Evolutionary conservation across 164 flowering plant species (phyloP).

Genomic region (Echeveria elegans): DNA sequence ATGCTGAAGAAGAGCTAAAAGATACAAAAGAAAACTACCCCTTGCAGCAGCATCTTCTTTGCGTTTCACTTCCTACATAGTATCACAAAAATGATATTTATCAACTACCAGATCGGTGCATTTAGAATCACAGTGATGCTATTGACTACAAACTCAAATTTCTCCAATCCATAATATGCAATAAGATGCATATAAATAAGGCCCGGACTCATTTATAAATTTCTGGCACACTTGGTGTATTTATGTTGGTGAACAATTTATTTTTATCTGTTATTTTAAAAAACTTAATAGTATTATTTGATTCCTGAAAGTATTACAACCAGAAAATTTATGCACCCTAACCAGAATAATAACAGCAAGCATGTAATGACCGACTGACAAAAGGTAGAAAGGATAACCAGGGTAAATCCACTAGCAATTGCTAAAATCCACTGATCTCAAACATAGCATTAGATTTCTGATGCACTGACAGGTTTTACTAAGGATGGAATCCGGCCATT

Average conservation of each 20-base stretch:
- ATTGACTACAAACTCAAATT: not conserved
- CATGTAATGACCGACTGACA: too few relatives aligned
- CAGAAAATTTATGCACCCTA: too few relatives aligned
- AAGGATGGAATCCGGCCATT: not conserved
- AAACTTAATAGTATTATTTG: too few relatives aligned
- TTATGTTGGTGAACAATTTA: too few relatives aligned
- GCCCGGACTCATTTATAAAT: too few relatives aligned
- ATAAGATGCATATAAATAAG: too few relatives aligned
- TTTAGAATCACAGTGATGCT: not conserved
- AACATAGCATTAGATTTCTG: not conserved
- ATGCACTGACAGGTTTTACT: not conserved
- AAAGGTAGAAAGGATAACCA: too few relatives aligned
- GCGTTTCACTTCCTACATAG: conserved; percentile 62
- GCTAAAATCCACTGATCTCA: not conserved
- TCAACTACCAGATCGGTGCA: not conserved
- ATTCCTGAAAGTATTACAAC: too few relatives aligned
- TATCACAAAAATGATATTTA: conserved; percentile 10
- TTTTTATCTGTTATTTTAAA: too few relatives aligned
- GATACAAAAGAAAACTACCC: conserved; percentile 32
- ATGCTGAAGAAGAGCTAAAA: not conserved
- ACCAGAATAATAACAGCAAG: too few relatives aligned
- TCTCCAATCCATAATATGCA: too few relatives aligned
- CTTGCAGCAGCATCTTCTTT: conserved; percentile 93
- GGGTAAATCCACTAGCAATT: not conserved
- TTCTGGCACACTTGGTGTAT: too few relatives aligned